Base-by-base conservation (phyloP, 306 rosid genomes). In the Glycyrrhiza uralensis region DNA sequence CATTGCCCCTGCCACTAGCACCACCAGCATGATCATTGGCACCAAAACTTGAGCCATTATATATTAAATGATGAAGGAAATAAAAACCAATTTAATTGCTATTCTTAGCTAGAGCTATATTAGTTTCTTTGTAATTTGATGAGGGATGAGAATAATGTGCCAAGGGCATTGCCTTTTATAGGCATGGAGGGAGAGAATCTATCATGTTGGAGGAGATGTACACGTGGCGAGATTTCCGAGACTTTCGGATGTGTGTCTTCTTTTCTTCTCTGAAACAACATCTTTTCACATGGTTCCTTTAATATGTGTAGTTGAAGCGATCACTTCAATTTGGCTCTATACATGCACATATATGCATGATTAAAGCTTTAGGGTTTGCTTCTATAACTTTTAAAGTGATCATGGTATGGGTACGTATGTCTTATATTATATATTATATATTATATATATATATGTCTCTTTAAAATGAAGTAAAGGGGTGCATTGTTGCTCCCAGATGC, bases 201-300 rank as follows among this genome's bases (percentile, higher is more conserved):
- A n/a, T n/a, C n/a, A n/a, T n/a, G n/a, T n/a, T n/a, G n/a, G n/a
- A n/a, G n/a, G n/a, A n/a, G n/a, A n/a, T n/a, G n/a, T n/a, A n/a
- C n/a, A n/a, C n/a, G n/a, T n/a, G n/a, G n/a, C n/a, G n/a, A n/a
- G n/a, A n/a, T n/a, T n/a, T n/a, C n/a, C n/a, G n/a, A n/a, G n/a
- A n/a, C n/a, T n/a, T n/a, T n/a, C 6, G 18, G n/a, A 6, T 30
- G 7, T 38, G 24, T 22, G 8, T 46, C 32, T 45, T 26, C 45
- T 12, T 45, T 57, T 32, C 55, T 69, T 45, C 26, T 15, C 56
- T 38, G 3, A 7, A 4, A 49, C 57, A 36, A 7, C 42, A 49
- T 49, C 75, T 72, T 44, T 81, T 61, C 80, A 56, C 76, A 52
- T 79, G 79, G 76, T 71, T 65, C 38, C 72, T 82, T 77, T 0